phyloP scores from a whole-genome alignment of 208 protist species.

The Trypanosoma boissoni region DNA sequence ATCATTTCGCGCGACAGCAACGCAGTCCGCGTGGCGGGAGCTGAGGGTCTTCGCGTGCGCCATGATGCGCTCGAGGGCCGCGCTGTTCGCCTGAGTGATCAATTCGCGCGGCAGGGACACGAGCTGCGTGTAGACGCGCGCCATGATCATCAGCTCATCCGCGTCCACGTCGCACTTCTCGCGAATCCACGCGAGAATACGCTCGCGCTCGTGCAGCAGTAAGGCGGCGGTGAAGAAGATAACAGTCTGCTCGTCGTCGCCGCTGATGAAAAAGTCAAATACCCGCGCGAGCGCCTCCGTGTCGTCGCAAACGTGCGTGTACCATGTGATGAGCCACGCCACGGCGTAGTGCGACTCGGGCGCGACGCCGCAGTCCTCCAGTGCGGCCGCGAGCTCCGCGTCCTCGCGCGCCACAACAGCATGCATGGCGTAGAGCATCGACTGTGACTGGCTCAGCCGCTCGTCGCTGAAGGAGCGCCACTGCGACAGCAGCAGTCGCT shows the following conservation, averaged over 20 bases:
- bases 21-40: slow-evolving; percentile 25
- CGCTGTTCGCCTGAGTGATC: slow-evolving; percentile 30
- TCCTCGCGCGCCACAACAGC: slow-evolving; percentile 59
- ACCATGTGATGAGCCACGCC: slow-evolving; percentile 89
- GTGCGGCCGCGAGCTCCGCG: slow-evolving; percentile 38
- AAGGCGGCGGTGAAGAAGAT: slow-evolving; percentile 82
- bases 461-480: slow-evolving; percentile 57
- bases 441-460: slow-evolving; percentile 55
- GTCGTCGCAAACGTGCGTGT: slow-evolving; percentile 54
- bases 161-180: slow-evolving; percentile 23
- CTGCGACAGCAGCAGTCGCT: slow-evolving; percentile 50
- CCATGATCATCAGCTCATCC: slow-evolving; percentile 61
- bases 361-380: slow-evolving; percentile 68
- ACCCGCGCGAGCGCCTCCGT: slow-evolving; percentile 42
- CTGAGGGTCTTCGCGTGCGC: slow-evolving; percentile 26
- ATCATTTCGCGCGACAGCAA: slow-evolving; percentile 31
- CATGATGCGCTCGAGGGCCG: slow-evolving; percentile 41
- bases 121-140: slow-evolving; percentile 60
- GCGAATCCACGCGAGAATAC: slow-evolving; percentile 47
- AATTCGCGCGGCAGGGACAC: slow-evolving; percentile 39
- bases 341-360: slow-evolving; percentile 87
- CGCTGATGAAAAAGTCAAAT: slow-evolving; percentile 72
- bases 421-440: slow-evolving; percentile 77
- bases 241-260: slow-evolving; percentile 38
- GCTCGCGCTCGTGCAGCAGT: slow-evolving; percentile 46